Percentiles rank a stretch among this genome's conserved stretches.
Evolutionary conservation across 176 grass and related monocot genomes (phyloP).

Genomic region (Oryza glumipatula): DNA sequence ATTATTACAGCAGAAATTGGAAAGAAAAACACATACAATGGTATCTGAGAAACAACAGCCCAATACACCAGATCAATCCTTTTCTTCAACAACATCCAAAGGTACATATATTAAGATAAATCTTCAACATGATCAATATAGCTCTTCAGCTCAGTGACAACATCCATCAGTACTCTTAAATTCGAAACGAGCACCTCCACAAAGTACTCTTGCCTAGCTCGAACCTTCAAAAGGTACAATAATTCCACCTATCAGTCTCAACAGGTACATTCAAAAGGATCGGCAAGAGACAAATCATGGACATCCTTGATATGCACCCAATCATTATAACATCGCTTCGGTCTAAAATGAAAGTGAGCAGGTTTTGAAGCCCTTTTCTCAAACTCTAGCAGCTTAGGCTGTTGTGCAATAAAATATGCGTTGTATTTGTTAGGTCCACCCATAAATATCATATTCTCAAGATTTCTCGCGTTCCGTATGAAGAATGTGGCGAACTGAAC

Average conservation of each 20-base stretch:
- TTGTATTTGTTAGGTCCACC: not conserved
- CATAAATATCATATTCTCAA: not conserved
- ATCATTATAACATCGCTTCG: not conserved
- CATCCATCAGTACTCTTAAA: not conserved
- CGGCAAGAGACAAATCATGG: not conserved
- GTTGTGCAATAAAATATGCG: not conserved
- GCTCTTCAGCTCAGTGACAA: not conserved
- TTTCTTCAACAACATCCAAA: too few species aligned
- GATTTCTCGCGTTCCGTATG: not conserved
- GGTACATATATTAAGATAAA: not conserved
- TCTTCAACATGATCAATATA: not conserved
- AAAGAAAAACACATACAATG: too few species aligned
- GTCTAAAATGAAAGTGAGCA: conserved; percentile 5
- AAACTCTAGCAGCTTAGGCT: not conserved
- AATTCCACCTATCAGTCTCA: not conserved
- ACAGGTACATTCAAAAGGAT: not conserved
- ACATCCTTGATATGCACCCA: not conserved
- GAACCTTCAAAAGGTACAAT: too few species aligned
- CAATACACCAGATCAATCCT: too few species aligned
- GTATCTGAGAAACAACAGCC: too few species aligned
- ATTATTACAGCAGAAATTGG: too few species aligned
- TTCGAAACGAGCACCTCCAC: not conserved
- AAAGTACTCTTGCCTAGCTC: not conserved
- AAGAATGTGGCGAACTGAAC: conserved; percentile 35
- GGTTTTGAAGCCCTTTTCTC: conserved; percentile 7